phyloP scores from a whole-genome alignment of 139 green algal genomes.

The Pleodorina starrii region DNA sequence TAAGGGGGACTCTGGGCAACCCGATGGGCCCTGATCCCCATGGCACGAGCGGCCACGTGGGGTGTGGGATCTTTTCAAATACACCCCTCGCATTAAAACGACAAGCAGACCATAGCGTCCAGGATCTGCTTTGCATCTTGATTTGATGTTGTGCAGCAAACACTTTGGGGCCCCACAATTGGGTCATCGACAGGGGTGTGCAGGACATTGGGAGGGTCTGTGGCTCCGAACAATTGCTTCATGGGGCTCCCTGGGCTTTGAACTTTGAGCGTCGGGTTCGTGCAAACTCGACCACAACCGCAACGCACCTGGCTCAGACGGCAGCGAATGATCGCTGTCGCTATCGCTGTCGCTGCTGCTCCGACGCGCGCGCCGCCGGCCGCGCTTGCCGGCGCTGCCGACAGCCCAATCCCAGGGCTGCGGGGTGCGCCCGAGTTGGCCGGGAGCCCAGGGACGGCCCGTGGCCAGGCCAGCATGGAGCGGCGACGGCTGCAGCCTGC shows the following conservation, averaged over 20 bases:
- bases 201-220: not conserved
- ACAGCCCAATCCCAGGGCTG: not conserved
- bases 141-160: too few species aligned
- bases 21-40: too few species aligned
- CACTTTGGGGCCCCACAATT: too few species aligned
- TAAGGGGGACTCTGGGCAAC: too few species aligned
- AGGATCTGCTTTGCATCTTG: too few species aligned
- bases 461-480: not conserved
- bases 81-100: too few species aligned
- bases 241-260: too few species aligned
- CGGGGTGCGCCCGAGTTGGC: not conserved
- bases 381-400: not conserved
- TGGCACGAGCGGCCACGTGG: too few species aligned
- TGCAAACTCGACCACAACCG: not conserved
- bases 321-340: not conserved
- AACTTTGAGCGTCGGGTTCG: too few species aligned
- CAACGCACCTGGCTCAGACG: not conserved
- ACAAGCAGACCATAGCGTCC: too few species aligned
- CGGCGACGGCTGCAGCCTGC: not conserved
- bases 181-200: not conserved
- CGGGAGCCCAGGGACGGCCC: not conserved
- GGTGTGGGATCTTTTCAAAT: too few species aligned
- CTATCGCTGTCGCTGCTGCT: slow-evolving; percentile 3
- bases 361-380: not conserved
- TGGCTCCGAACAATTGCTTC: not conserved